Conservation (phyloP, 2,329 filamentous ascomycete species). For the Colletotrichum trifolii region DNA sequence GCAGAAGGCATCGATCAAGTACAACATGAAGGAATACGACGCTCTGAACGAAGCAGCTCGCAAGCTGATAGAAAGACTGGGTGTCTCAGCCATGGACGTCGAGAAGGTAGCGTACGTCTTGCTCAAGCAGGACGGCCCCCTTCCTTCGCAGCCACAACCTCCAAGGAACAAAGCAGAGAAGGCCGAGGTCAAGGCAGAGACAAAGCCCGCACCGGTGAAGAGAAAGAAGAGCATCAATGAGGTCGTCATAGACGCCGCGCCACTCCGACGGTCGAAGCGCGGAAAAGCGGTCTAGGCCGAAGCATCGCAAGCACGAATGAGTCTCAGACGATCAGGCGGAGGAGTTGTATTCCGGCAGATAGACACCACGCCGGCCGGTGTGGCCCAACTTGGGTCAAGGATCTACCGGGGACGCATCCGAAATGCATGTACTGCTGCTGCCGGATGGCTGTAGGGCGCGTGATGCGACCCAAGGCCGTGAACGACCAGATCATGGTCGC, state of each 20-base stretch:
- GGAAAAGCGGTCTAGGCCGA: conserved; percentile 38
- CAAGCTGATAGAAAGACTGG: conserved; percentile 59
- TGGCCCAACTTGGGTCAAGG: conserved; percentile 39
- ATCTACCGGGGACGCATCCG: conserved; percentile 12
- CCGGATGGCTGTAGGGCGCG: no score
- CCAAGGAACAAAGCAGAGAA: background rate
- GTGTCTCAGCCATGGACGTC: conserved; percentile 68
- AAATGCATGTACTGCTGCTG: background rate
- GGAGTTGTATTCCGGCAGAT: conserved; percentile 1
- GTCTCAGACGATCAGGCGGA: conserved; percentile 5
- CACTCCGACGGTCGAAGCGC: conserved; percentile 43
- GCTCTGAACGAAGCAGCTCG: conserved; percentile 59
- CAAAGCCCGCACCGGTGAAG: conserved; percentile 37
- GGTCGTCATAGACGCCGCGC: conserved; percentile 34
- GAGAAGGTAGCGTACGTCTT: conserved; percentile 80
- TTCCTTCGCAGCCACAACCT: background rate
- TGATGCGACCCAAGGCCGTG: conserved; percentile 1
- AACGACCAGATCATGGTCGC: background rate
- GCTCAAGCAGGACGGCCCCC: conserved; percentile 54
- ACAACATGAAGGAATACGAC: conserved; percentile 75
- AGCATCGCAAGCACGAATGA: conserved; percentile 3
- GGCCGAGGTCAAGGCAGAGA: background rate
- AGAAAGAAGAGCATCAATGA: conserved; percentile 38
- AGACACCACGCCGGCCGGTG: background rate
- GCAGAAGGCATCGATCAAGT: conserved; percentile 68